Evolutionary conservation across 208 protist genomes (phyloP).

Genomic region (Willaertia magna): DNA sequence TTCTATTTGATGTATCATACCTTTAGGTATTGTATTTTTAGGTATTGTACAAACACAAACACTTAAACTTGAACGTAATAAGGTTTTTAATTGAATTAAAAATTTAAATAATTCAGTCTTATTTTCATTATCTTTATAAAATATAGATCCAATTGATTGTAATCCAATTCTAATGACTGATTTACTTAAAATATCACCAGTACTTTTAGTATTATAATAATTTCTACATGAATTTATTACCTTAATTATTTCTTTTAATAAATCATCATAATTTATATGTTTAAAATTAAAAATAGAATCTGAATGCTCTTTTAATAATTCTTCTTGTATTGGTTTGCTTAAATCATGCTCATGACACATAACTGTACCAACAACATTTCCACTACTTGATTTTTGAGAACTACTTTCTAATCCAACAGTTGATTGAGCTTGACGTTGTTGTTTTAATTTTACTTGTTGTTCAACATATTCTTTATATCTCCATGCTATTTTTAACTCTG

Average conservation of each 20-base stretch:
- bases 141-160: background rate
- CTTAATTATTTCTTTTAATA: background rate
- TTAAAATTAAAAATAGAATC: background rate
- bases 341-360: constrained; percentile 4
- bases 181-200: background rate
- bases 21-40: background rate
- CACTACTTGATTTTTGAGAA: background rate
- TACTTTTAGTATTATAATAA: background rate
- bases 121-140: background rate
- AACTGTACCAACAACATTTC: background rate
- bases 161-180: background rate
- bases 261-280: background rate
- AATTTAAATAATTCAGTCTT: background rate
- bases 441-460: background rate
- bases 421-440: no score
- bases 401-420: background rate
- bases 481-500: background rate
- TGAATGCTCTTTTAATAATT: background rate
- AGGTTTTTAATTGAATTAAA: background rate
- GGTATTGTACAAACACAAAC: background rate
- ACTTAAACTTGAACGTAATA: background rate
- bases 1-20: background rate
- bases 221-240: background rate
- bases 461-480: constrained; percentile 3
- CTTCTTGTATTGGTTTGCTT: background rate